phyloP scores from a whole-genome alignment of 2,329 filamentous ascomycete species.

The Microdochium nivale region DNA sequence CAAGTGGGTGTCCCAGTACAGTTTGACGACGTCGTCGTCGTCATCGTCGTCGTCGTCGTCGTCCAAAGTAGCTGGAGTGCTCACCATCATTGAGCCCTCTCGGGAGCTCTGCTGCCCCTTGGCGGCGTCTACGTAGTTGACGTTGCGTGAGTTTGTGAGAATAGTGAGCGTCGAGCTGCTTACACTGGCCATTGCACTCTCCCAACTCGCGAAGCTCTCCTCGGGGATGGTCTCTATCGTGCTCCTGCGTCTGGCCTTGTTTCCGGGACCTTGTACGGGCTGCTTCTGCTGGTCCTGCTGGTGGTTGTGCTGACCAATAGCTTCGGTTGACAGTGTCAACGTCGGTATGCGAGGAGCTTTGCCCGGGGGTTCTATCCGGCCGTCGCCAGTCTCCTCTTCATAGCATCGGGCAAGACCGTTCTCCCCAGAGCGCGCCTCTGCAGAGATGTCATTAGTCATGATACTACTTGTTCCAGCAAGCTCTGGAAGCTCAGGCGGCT shows the following conservation, averaged over 20 bases:
- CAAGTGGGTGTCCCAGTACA: not conserved
- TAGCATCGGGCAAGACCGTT: not conserved
- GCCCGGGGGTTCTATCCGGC: not conserved
- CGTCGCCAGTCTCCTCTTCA: not conserved
- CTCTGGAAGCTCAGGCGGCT: not conserved
- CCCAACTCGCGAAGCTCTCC: too few species aligned
- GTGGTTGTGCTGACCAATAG: not conserved
- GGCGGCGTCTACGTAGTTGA: too few species aligned
- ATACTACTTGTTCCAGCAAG: not conserved
- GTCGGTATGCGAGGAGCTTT: not conserved
- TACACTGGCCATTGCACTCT: too few species aligned
- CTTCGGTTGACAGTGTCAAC: not conserved
- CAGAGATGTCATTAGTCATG: not conserved
- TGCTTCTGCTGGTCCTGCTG: too few species aligned
- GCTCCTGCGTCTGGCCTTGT: too few species aligned
- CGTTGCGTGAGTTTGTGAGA: too few species aligned
- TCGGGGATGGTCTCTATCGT: too few species aligned
- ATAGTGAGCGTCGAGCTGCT: too few species aligned
- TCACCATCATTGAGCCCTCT: too few species aligned
- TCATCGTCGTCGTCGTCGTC: not conserved
- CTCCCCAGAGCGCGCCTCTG: not conserved
- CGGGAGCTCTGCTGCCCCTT: too few species aligned
- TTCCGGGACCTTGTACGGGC: too few species aligned
- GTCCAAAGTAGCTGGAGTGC: too few species aligned
- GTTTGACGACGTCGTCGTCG: not conserved